Evolutionary conservation across 2,329 filamentous ascomycete species (phyloP).

Genomic region (Sporothrix brasiliensis): DNA sequence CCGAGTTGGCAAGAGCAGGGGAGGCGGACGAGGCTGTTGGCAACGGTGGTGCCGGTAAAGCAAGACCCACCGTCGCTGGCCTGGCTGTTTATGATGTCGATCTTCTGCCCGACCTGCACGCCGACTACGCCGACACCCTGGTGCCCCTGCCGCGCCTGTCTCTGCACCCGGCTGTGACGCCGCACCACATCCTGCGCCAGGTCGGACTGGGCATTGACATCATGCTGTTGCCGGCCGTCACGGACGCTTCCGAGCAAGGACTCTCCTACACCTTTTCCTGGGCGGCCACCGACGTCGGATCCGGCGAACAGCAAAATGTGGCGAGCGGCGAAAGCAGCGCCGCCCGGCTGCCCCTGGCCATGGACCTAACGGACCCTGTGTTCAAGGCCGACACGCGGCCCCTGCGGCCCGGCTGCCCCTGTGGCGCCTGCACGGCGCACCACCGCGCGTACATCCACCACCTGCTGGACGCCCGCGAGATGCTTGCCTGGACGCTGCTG

Average conservation of each 20-base stretch:
- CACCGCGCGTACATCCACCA: slow-evolving; percentile 88
- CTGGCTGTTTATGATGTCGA: slow-evolving; percentile 78
- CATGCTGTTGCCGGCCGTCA: slow-evolving; percentile 68
- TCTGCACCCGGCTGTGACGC: slow-evolving; percentile 68
- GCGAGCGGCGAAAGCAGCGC: slow-evolving; percentile 30
- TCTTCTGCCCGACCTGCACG: slow-evolving; percentile 67
- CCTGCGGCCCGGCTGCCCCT: slow-evolving; percentile 66
- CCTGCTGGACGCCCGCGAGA: slow-evolving; percentile 85
- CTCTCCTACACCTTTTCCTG: slow-evolving; percentile 82
- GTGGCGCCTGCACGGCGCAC: slow-evolving; percentile 82
- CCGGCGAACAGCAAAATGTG: background rate
- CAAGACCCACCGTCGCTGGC: slow-evolving; percentile 55
- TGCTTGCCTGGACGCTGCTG: slow-evolving; percentile 92
- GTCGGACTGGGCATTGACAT: slow-evolving; percentile 78
- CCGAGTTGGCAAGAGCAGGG: slow-evolving; percentile 44
- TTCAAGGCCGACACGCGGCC: slow-evolving; percentile 67
- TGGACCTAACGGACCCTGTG: slow-evolving; percentile 72
- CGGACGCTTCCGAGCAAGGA: slow-evolving; percentile 75
- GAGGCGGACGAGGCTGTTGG: slow-evolving; percentile 50
- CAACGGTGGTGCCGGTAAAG: slow-evolving; percentile 41
- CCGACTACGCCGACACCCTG: slow-evolving; percentile 55
- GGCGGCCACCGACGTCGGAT: slow-evolving; percentile 45
- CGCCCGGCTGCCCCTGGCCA: slow-evolving; percentile 60
- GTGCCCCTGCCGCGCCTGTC: slow-evolving; percentile 70
- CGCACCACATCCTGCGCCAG: slow-evolving; percentile 76